Evolutionary conservation across 164 flowering plant species (phyloP), one percentile per base, ranked within the genome.

Genomic region (Umbellularia californica): DNA sequence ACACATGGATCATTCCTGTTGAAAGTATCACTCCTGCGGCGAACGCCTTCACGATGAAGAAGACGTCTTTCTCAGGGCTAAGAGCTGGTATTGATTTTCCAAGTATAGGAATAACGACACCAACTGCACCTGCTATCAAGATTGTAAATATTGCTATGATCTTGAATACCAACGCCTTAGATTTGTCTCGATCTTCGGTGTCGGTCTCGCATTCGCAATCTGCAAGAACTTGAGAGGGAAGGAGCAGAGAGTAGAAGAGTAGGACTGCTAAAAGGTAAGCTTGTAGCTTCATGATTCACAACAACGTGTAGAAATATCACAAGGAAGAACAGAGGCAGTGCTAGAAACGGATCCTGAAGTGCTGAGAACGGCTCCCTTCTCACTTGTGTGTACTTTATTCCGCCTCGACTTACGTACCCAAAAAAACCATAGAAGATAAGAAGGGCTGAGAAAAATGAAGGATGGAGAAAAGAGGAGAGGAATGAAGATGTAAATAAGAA

Each of bases 1-100:
- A 64, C 1, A 86, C 69, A 72, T 84, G 88, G 20, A 85, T 75
- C 35, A 79, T 70, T 11, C 86, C 88, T 0, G 86, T 85, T 1
- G 88, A 80, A 4, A 85, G 73, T 14, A 85, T 85, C 28, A 85
- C 84, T 1, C 88, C 87, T 6, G 83, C 87, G 0, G 88, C 88
- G 30, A 86, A 86, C 2, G 88, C 83, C 69, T 86, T 86, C 33
- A 86, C 65, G 63, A 82, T 25, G 68, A 81, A 79, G 75, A 86
- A 85, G 17, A 84, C 27, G 12, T 79, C 65, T 5, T 74, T 84
- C 66, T 82, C 85, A 0, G 83, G 86, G 11, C 58, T 50, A 24
- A 82, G 70, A 10, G 82, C 76, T 0, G 82, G 77, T 11, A 84
- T 23, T 6, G 50, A 41, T 30, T 72, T 79, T 20, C 82, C 84